A percentile compares a stretch with the other conserved stretches of the same genome.
Conservation (phyloP, 768 basidiomycete species). For the Fomitopsis pulvina region DNA sequence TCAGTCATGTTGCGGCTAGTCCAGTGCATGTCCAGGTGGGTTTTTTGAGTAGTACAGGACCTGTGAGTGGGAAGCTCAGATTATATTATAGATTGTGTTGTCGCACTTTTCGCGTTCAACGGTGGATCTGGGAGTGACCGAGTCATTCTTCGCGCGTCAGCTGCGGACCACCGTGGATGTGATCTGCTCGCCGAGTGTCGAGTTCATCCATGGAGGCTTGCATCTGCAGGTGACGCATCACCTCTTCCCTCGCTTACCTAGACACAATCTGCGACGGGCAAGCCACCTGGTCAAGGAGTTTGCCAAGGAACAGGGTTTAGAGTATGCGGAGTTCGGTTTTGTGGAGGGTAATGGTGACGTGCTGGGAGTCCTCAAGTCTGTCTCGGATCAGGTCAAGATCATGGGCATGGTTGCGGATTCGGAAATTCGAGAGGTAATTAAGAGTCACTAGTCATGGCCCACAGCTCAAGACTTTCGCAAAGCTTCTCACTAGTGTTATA, state of each 20-base stretch:
- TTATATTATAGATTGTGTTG: constrained; percentile 66
- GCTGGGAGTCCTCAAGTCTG: constrained; percentile 68
- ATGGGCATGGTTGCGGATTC: constrained; percentile 74
- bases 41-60: constrained; percentile 4
- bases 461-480: no score
- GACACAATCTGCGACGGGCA: constrained; percentile 86
- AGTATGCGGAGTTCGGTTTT: constrained; percentile 91
- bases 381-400: constrained; percentile 84
- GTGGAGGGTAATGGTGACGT: constrained; percentile 83
- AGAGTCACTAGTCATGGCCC: constrained; percentile 13
- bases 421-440: constrained; percentile 63
- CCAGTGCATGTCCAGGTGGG: constrained; percentile 92
- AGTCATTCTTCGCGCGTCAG: constrained; percentile 92
- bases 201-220: constrained; percentile 93
- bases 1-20: constrained; percentile 81
- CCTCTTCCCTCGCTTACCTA: constrained; percentile 89
- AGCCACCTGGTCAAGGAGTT: constrained; percentile 82
- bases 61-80: background rate
- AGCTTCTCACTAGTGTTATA: no score
- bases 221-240: constrained; percentile 98
- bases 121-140: constrained; percentile 79
- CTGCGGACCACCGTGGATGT: constrained; percentile 98
- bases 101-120: constrained; percentile 98
- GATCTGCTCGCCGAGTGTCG: constrained; percentile 75
- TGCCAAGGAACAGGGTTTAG: constrained; percentile 75